Evolutionary conservation across 164 flowering plant genomes (phyloP).

Genomic region (Amborella trichopoda): DNA sequence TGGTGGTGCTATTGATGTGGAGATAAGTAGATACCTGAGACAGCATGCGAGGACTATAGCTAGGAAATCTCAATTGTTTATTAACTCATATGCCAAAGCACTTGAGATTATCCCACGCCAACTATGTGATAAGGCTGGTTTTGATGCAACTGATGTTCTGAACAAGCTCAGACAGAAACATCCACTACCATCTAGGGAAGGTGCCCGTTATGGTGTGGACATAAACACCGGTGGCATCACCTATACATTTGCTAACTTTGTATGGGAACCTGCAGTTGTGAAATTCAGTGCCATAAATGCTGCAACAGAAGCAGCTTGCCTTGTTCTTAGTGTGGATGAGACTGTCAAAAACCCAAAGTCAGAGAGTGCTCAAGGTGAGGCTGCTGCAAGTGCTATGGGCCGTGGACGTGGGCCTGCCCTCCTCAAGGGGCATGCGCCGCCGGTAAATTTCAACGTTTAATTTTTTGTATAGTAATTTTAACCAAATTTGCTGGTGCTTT

Average conservation of each 20-base stretch:
- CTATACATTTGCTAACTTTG: slow-evolving; percentile 90
- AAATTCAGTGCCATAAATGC: slow-evolving; percentile 99
- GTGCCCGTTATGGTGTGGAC: slow-evolving; percentile 89
- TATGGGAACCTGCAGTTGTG: slow-evolving; percentile 98
- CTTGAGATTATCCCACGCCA: slow-evolving; percentile 98
- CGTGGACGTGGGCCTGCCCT: too few relatives aligned
- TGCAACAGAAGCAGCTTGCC: slow-evolving; percentile 96
- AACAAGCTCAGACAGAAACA: slow-evolving; percentile 96
- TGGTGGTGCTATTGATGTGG: slow-evolving; percentile 99
- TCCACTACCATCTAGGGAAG: slow-evolving; percentile 92
- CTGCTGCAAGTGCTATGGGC: too few relatives aligned
- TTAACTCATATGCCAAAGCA: slow-evolving; percentile 96
- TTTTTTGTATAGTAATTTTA: too few relatives aligned
- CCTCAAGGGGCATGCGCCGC: too few relatives aligned
- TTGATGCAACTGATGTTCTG: slow-evolving; percentile 98
- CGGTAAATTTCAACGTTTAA: too few relatives aligned
- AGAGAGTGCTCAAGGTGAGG: too few relatives aligned
- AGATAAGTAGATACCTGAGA: slow-evolving; percentile 80
- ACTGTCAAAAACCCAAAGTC: slow-evolving; percentile 97
- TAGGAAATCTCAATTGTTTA: slow-evolving; percentile 92
- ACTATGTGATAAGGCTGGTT: slow-evolving; percentile 98
- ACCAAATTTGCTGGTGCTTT: too few relatives aligned
- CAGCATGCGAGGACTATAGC: slow-evolving; percentile 91
- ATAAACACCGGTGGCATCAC: slow-evolving; percentile 93
- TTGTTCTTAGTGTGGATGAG: slow-evolving; percentile 88